Percentiles rank a stretch among this genome's conserved stretches.
Evolutionary conservation across 257 asterid genomes (phyloP).

Genomic region (Rhazya stricta): DNA sequence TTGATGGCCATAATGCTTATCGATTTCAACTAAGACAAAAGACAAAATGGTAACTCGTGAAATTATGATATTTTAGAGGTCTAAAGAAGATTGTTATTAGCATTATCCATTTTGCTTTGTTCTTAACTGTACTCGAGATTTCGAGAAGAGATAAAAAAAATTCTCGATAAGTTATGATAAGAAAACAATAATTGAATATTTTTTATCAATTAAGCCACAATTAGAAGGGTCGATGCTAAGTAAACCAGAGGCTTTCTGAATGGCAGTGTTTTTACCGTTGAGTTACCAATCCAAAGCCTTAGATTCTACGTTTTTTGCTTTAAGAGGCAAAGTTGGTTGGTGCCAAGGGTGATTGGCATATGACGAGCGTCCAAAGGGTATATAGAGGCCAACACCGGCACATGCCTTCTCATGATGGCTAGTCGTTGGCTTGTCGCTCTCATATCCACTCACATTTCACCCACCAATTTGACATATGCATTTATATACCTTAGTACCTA

Average conservation of each 20-base stretch:
- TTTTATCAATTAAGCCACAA: background rate
- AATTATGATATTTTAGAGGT: background rate
- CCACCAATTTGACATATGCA: background rate
- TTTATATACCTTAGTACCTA: background rate
- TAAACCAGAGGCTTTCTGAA: background rate
- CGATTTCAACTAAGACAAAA: too few relatives aligned
- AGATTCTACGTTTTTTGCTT: slow-evolving; percentile 13
- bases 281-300: slow-evolving; percentile 2
- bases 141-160: too few relatives aligned
- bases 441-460: slow-evolving; percentile 11
- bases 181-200: background rate
- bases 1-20: background rate
- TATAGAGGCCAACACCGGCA: slow-evolving; percentile 15
- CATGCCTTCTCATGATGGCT: slow-evolving; percentile 32
- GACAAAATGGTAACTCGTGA: too few relatives aligned
- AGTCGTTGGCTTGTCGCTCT: slow-evolving; percentile 31
- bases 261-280: background rate
- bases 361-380: background rate
- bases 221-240: background rate
- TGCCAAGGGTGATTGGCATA: background rate
- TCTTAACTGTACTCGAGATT: too few relatives aligned
- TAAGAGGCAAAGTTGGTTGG: background rate
- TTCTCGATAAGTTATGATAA: too few relatives aligned
- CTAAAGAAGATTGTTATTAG: background rate
- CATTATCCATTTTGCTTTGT: too few relatives aligned